These are phyloP conservation scores for Pleurotus tuoliensis DNA, from an alignment of 768 basidiomycete species.

Conservation along the genomic window DNA sequence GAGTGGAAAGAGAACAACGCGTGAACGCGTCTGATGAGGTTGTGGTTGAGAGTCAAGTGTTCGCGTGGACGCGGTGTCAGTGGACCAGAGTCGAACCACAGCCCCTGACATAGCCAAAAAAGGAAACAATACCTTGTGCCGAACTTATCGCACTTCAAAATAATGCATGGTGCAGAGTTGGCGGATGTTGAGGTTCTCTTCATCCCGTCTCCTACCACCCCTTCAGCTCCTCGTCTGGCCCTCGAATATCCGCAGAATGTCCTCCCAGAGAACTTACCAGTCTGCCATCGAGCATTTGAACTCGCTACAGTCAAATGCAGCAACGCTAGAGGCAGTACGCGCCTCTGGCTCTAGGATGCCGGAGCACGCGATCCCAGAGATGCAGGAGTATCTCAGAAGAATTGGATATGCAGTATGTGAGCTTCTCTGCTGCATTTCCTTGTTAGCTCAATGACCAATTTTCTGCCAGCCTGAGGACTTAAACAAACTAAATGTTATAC, in stretches of 20 bases:
- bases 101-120: neutral
- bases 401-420: conserved; percentile 79
- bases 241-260: conserved; percentile 38
- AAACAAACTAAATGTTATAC: conserved; percentile 87
- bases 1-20: conserved; percentile 5
- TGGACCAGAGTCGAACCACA: conserved; percentile 6
- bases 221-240: conserved; percentile 7
- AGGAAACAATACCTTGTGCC: neutral
- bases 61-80: neutral
- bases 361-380: conserved; percentile 77
- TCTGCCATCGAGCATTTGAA: conserved; percentile 76
- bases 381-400: conserved; percentile 82
- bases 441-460: conserved; percentile 3
- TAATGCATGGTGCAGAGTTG: conserved; percentile 14
- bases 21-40: neutral
- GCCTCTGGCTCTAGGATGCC: conserved; percentile 61
- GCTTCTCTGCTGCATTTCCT: neutral
- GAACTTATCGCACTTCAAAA: conserved; percentile 3
- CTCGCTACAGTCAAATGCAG: conserved; percentile 88
- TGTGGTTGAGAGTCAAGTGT: neutral
- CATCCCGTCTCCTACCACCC: conserved; percentile 22
- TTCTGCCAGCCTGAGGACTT: conserved; percentile 67
- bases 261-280: conserved; percentile 54
- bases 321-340: conserved; percentile 80
- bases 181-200: conserved; percentile 16